Evolutionary conservation across 306 rosid genomes (phyloP), one percentile per base, ranked within the genome.

Genomic region (Corylus avellana): DNA sequence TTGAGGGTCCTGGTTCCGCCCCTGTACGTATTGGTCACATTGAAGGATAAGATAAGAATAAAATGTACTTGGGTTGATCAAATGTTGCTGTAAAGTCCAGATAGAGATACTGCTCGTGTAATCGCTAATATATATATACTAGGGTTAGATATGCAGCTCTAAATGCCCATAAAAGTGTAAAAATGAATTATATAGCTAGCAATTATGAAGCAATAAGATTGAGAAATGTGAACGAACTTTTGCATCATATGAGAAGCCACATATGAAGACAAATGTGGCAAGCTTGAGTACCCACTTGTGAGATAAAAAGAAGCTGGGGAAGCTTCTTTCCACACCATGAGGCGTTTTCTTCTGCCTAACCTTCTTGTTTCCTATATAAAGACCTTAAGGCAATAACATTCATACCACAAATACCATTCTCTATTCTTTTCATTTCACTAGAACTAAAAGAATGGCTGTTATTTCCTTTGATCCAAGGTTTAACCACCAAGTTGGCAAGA

Each of bases 381-480:
- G 84, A 57, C 54, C 53, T 42, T 73, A 70, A 49, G 18, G 59
- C 27, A 84, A 82, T 67, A 57, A 53, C 77, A 64, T 69, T 76
- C 83, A 48, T 62, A 48, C 20, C 89, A 83, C 73, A 74, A 82
- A 75, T 47, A 73, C 66, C 84, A 72, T 70, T 71, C 55, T 73
- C 55, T 73, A 53, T 70, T 77, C 25, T 72, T 16, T 20, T 55
- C 55, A 55, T 78, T 22, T 44, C 12, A 81, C 29, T 82, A 75
- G 49, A 81, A 77, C 78, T 63, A 73, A 58, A 68, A 87, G 70
- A 7, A 94, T 94, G 97, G 83, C 90, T 50, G 3, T 93, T 75
- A 84, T 90, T 76, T 87, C 97, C 51, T 35, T 84, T 17, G 89
- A 85, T 78, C 84, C 82, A 20, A 80, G 87, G 74, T 84, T 81